Percentiles rank a stretch among this genome's conserved stretches.
These are phyloP conservation scores for Cordyceps farinosa DNA, from an alignment of 2,329 filamentous ascomycete genomes.

Conservation along the genomic window DNA sequence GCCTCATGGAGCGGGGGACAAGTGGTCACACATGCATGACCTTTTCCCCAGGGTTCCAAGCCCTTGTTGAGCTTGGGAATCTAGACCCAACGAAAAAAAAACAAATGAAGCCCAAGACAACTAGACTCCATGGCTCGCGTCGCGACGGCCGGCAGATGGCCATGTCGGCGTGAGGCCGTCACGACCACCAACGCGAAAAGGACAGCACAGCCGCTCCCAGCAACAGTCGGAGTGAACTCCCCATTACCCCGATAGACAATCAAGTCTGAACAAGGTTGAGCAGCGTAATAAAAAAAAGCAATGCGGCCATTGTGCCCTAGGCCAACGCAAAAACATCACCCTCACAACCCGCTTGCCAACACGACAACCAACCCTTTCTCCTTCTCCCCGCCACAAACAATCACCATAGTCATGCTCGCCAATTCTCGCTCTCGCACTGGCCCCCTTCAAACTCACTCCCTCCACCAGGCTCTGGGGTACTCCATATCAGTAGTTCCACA, in stretches of 20 bases:
- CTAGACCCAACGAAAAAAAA: conserved; percentile 13
- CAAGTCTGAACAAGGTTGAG: neutral
- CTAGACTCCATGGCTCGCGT: neutral
- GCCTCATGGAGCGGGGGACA: conserved; percentile 34
- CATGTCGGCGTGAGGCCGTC: conserved; percentile 11
- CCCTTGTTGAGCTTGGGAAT: conserved; percentile 9
- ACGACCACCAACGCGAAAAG: neutral
- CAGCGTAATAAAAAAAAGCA: neutral
- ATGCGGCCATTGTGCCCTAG: neutral
- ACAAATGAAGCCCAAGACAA: conserved; percentile 8
- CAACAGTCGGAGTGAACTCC: neutral
- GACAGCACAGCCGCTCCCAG: neutral
- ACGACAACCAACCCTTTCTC: conserved; percentile 2
- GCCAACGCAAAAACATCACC: neutral
- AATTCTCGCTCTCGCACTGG: conserved; percentile 16
- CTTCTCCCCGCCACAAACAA: neutral
- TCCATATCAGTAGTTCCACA: conserved; percentile 9
- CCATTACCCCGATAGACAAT: neutral
- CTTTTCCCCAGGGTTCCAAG: conserved; percentile 8
- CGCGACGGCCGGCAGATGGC: conserved; percentile 8
- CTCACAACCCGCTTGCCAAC: neutral
- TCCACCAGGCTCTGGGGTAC: conserved; percentile 3
- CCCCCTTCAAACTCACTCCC: neutral
- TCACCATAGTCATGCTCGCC: conserved; percentile 12
- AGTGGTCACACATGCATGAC: conserved; percentile 11